Conservation (phyloP, 1,284 basidiomycete genomes). For the Pterulicium gracile region DNA sequence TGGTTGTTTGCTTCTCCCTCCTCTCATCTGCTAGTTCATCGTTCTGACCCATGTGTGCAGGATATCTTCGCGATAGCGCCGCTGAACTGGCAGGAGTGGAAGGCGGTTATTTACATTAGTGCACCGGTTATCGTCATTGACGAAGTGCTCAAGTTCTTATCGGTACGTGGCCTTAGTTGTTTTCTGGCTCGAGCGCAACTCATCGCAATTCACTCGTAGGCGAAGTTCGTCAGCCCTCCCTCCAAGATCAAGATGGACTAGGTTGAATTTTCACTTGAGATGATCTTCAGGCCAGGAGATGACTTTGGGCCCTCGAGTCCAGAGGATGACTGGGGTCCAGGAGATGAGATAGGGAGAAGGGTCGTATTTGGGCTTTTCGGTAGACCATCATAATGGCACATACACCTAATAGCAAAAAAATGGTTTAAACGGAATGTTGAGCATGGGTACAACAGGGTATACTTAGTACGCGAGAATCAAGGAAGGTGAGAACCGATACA, state of each 20-base stretch:
- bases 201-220: constrained; percentile 14
- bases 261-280: too few species aligned
- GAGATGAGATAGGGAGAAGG: background rate
- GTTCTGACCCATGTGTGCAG: constrained; percentile 31
- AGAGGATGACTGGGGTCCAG: constrained; percentile 1
- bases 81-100: constrained; percentile 89
- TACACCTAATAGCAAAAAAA: too few species aligned
- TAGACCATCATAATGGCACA: too few species aligned
- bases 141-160: constrained; percentile 82
- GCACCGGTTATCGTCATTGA: constrained; percentile 87
- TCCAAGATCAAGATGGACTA: constrained; percentile 19
- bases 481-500: too few species aligned
- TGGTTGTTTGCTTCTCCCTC: constrained; percentile 12
- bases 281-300: too few species aligned
- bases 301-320: too few species aligned
- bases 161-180: too few species aligned
- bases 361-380: background rate
- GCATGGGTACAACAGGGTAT: too few species aligned
- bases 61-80: constrained; percentile 88
- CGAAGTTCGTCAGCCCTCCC: constrained; percentile 24
- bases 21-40: constrained; percentile 6
- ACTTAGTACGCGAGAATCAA: too few species aligned
- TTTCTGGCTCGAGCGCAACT: background rate
- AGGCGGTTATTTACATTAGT: constrained; percentile 85
- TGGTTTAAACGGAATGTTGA: too few species aligned